phyloP scores from a whole-genome alignment of 345 rosid genomes.

The Corchorus capsularis region DNA sequence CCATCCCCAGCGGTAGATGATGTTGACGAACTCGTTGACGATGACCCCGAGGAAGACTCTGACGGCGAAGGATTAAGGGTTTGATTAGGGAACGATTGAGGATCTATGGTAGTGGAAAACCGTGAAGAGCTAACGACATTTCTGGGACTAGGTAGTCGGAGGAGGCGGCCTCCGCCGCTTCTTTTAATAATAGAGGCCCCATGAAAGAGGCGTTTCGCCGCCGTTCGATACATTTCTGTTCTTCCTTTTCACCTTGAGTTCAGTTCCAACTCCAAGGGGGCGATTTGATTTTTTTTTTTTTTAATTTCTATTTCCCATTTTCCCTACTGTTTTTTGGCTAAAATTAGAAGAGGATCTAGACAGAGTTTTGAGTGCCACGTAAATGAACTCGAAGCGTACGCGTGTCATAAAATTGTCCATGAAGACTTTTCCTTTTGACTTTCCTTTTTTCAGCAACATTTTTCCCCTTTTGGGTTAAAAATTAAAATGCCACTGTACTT shows the following conservation, averaged over 20 bases:
- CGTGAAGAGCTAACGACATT: constrained; percentile 27
- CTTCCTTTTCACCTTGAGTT: neutral
- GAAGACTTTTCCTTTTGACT: neutral
- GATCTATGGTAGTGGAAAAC: constrained; percentile 40
- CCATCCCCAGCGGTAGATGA: constrained; percentile 43
- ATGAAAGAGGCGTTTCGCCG: constrained; percentile 52
- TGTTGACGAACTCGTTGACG: constrained; percentile 20
- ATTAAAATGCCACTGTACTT: too few relatives aligned
- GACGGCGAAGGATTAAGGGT: constrained; percentile 28
- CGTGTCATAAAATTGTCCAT: constrained; percentile 25
- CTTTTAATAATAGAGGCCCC: constrained; percentile 21
- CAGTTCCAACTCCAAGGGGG: neutral
- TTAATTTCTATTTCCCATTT: neutral
- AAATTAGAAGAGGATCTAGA: neutral
- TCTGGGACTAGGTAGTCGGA: constrained; percentile 28
- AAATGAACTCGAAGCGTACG: neutral
- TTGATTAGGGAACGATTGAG: constrained; percentile 36
- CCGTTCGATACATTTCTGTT: constrained; percentile 61
- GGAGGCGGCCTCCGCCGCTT: constrained; percentile 22
- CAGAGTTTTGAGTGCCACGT: constrained; percentile 22
- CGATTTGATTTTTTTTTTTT: too few relatives aligned
- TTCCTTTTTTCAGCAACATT: too few relatives aligned
- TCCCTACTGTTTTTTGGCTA: neutral
- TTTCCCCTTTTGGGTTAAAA: too few relatives aligned
- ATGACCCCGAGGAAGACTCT: constrained; percentile 37